Percentiles rank a stretch among this genome's conserved stretches.
Conservation (phyloP, 345 rosid genomes). For the Lepidium sativum region DNA sequence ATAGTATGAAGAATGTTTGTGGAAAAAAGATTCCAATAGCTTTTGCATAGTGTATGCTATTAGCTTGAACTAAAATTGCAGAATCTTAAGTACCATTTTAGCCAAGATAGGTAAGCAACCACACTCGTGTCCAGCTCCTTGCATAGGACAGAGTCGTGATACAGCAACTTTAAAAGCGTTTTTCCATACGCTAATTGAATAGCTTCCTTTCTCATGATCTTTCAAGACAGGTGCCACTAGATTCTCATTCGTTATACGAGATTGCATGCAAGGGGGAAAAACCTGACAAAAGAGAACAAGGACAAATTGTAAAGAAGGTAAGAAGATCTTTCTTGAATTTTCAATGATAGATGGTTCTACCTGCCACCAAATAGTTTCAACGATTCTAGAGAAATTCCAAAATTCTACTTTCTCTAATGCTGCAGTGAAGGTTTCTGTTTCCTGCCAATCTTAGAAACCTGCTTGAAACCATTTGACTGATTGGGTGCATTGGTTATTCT, state of each 20-base stretch:
- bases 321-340: not conserved
- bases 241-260: slow-evolving; percentile 42
- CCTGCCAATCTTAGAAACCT: slow-evolving; percentile 83
- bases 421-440: slow-evolving; percentile 64
- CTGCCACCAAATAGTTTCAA: slow-evolving; percentile 99
- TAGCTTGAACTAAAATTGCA: not conserved
- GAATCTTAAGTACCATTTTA: slow-evolving; percentile 41
- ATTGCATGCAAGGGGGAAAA: slow-evolving; percentile 87
- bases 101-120: slow-evolving; percentile 85
- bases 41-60: too few species aligned
- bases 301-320: slow-evolving; percentile 16
- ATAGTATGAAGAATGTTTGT: not conserved
- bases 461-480: too few species aligned
- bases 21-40: not conserved
- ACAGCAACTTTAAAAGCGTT: slow-evolving; percentile 75
- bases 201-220: slow-evolving; percentile 72
- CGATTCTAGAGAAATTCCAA: slow-evolving; percentile 87
- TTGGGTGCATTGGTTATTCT: too few species aligned
- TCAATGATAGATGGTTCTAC: too few species aligned
- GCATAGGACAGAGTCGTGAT: slow-evolving; percentile 74
- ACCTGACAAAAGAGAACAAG: too few species aligned
- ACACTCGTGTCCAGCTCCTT: slow-evolving; percentile 82
- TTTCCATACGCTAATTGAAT: slow-evolving; percentile 70
- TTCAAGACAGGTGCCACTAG: slow-evolving; percentile 67
- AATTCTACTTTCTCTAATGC: slow-evolving; percentile 81